These are phyloP conservation scores for Podospora fimiseda DNA, from an alignment of 495 filamentous ascomycete species.

Conservation along the genomic window DNA sequence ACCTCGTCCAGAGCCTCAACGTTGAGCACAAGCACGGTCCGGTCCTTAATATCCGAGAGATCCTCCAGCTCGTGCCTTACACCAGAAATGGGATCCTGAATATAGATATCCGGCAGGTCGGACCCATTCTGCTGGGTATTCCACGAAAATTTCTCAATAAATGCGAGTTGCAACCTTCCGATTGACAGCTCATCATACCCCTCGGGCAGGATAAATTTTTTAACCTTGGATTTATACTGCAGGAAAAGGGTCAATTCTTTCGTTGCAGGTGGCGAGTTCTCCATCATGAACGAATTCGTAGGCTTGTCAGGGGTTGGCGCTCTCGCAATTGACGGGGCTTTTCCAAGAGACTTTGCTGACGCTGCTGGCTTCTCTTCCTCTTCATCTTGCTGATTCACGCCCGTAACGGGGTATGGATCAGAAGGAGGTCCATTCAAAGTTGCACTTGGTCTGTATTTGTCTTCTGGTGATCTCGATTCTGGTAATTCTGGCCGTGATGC, in stretches of 20 bases:
- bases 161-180: constrained; percentile 85
- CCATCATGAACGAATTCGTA: constrained; percentile 33
- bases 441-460: constrained; percentile 48
- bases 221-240: constrained; percentile 94
- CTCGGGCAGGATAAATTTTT: constrained; percentile 86
- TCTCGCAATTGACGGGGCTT: constrained; percentile 9
- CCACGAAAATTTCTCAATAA: constrained; percentile 99
- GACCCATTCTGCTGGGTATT: constrained; percentile 90
- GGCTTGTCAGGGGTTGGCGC: constrained; percentile 37
- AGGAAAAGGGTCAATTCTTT: constrained; percentile 95
- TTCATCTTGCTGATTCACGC: constrained; percentile 25
- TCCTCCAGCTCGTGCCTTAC: constrained; percentile 95
- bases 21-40: constrained; percentile 88
- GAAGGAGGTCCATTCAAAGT: constrained; percentile 46
- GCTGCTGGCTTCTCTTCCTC: constrained; percentile 27
- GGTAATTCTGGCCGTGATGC: constrained; percentile 33
- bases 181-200: constrained; percentile 78
- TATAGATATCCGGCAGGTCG: constrained; percentile 93
- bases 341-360: constrained; percentile 14
- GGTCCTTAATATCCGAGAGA: constrained; percentile 88
- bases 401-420: constrained; percentile 33
- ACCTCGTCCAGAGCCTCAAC: constrained; percentile 94
- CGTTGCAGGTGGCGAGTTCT: constrained; percentile 68
- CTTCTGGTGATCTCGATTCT: constrained; percentile 46
- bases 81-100: constrained; percentile 91